These are phyloP conservation scores for Candida argentea DNA, from an alignment of 805 yeast species.

Conservation along the genomic window DNA sequence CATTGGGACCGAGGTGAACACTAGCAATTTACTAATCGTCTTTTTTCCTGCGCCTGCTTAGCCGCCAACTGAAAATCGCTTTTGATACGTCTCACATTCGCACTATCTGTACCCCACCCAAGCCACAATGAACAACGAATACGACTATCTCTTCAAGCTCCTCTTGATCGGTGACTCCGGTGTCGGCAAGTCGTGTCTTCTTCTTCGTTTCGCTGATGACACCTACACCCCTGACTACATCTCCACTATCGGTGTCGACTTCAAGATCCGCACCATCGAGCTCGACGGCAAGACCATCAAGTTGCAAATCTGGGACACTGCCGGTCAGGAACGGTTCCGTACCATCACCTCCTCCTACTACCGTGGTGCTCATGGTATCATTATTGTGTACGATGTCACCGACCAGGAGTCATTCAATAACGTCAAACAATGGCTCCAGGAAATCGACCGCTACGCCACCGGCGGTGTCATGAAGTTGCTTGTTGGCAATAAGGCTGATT, in stretches of 20 bases:
- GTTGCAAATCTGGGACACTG: conserved; percentile 98
- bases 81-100: too few relatives aligned
- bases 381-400: conserved; percentile 95
- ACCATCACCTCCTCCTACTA: conserved; percentile 95
- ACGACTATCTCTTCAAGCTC: conserved; percentile 94
- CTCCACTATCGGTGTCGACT: conserved; percentile 96
- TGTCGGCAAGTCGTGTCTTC: conserved; percentile 93
- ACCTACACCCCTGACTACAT: conserved; percentile 95
- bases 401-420: conserved; percentile 94
- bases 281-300: conserved; percentile 95
- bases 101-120: too few relatives aligned
- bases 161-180: conserved; percentile 97
- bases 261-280: conserved; percentile 81
- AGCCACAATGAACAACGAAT: conserved; percentile 81
- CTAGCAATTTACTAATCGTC: too few relatives aligned
- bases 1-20: too few relatives aligned
- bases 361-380: conserved; percentile 98
- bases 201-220: conserved; percentile 93
- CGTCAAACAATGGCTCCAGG: conserved; percentile 97
- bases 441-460: conserved; percentile 95
- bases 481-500: conserved; percentile 95
- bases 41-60: too few relatives aligned
- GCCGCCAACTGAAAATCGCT: too few relatives aligned
- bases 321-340: conserved; percentile 97
- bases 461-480: conserved; percentile 93